phyloP scores from a whole-genome alignment of 2,329 filamentous ascomycete species.

The Lecanoromycetidae sp. region DNA sequence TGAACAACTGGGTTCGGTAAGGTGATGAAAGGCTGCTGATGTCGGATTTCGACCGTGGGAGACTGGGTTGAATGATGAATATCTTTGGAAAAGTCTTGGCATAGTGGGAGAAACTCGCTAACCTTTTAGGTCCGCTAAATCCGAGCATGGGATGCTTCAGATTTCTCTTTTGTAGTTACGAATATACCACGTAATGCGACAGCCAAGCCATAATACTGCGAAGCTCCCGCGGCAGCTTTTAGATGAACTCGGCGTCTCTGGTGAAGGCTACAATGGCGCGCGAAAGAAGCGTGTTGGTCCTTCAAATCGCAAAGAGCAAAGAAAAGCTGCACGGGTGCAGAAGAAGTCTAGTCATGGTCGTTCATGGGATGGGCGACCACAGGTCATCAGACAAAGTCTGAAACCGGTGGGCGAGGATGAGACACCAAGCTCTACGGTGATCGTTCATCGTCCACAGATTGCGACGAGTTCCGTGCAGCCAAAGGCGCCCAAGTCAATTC shows the following conservation, averaged over 20 bases:
- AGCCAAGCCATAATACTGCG: conserved; percentile 31
- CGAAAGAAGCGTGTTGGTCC: conserved; percentile 24
- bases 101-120: too few relatives aligned
- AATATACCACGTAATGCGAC: conserved; percentile 23
- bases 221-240: conserved; percentile 30
- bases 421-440: not conserved
- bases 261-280: conserved; percentile 23
- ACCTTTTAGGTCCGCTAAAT: conserved; percentile 7
- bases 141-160: not conserved
- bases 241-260: conserved; percentile 30
- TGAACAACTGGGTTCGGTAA: conserved; percentile 66
- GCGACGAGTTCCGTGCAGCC: conserved; percentile 19
- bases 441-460: conserved; percentile 17
- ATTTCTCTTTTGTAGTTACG: not conserved
- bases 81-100: conserved; percentile 21
- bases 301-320: conserved; percentile 48
- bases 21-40: conserved; percentile 54
- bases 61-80: too few relatives aligned
- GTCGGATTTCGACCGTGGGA: too few relatives aligned
- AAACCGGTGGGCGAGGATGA: not conserved
- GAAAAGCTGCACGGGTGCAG: conserved; percentile 52
- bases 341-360: conserved; percentile 43
- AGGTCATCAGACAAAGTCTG: not conserved
- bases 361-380: too few relatives aligned
- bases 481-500: conserved; percentile 25